Evolutionary conservation across 371 early-diverging fungal genomes (phyloP).

Genomic region (Lichtheimia hyalospora): DNA sequence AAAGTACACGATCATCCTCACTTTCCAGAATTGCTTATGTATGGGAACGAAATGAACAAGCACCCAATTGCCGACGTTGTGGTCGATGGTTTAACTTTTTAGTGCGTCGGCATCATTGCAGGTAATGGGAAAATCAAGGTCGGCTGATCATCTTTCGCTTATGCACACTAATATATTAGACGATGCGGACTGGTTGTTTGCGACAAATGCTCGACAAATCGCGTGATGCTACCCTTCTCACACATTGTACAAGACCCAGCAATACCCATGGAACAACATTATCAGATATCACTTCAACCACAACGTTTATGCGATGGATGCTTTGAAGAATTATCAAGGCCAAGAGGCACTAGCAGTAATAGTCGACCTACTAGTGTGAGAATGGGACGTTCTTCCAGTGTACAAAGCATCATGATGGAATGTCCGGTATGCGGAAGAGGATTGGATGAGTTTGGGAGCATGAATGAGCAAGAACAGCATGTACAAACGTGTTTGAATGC

Average conservation of each 20-base stretch:
- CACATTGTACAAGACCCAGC: conserved; percentile 56
- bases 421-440: conserved; percentile 72
- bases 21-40: not conserved
- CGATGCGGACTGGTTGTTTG: conserved; percentile 84
- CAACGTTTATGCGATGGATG: conserved; percentile 60
- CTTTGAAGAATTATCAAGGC: conserved; percentile 21
- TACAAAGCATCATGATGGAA: conserved; percentile 63
- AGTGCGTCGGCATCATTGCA: conserved; percentile 81
- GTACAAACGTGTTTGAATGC: conserved; percentile 65
- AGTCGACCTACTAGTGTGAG: conserved; percentile 14
- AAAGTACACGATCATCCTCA: conserved; percentile 9
- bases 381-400: conserved; percentile 39
- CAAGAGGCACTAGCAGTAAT: not conserved
- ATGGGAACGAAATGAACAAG: conserved; percentile 27
- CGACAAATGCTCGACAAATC: conserved; percentile 65
- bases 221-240: conserved; percentile 48
- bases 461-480: conserved; percentile 66
- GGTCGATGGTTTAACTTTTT: conserved; percentile 62
- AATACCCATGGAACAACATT: conserved; percentile 22
- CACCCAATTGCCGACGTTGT: conserved; percentile 65
- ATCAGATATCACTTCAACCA: conserved; percentile 38
- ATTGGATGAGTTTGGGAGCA: conserved; percentile 28
- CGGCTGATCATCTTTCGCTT: not conserved
- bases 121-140: not conserved
- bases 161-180: conserved; percentile 18